These are phyloP conservation scores for Xylariaceae sp. DNA, from an alignment of 2,329 filamentous ascomycete species.

Conservation along the genomic window DNA sequence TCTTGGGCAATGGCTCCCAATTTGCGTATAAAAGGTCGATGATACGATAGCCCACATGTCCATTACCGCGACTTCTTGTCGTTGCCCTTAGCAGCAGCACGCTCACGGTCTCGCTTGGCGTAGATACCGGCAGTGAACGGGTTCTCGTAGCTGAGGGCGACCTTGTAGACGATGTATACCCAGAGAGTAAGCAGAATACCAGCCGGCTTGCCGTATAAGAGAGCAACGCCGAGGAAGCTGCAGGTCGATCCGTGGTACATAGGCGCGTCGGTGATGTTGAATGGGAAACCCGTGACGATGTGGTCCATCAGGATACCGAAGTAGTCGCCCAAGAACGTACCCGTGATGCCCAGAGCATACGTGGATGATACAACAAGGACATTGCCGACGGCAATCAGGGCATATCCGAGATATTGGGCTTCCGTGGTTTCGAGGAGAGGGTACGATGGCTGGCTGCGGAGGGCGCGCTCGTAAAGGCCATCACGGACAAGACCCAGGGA, in stretches of 20 bases:
- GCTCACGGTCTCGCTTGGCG: constrained; percentile 67
- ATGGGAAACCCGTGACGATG: constrained; percentile 91
- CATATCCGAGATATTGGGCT: constrained; percentile 60
- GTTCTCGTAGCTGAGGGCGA: constrained; percentile 84
- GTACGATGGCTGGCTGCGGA: constrained; percentile 69
- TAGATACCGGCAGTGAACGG: constrained; percentile 94
- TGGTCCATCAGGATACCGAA: constrained; percentile 97
- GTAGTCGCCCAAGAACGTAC: constrained; percentile 96
- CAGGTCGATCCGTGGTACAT: constrained; percentile 97
- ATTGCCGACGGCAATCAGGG: constrained; percentile 71
- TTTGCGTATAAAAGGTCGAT: no score
- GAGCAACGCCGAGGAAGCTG: constrained; percentile 82
- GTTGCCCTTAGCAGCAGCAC: constrained; percentile 39
- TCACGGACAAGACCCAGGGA: constrained; percentile 85
- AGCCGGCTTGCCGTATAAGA: constrained; percentile 82
- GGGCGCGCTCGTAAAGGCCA: constrained; percentile 76
- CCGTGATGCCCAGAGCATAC: constrained; percentile 86
- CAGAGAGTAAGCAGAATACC: constrained; percentile 70
- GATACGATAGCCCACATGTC: not conserved
- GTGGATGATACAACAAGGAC: constrained; percentile 82
- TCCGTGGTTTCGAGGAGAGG: constrained; percentile 60
- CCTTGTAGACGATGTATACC: constrained; percentile 71
- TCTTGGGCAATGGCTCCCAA: not conserved
- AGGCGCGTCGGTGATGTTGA: constrained; percentile 82
- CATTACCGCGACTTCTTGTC: constrained; percentile 49